These are phyloP conservation scores for Botrytis deweyae DNA, from an alignment of 2,329 filamentous ascomycete genomes.

Conservation along the genomic window DNA sequence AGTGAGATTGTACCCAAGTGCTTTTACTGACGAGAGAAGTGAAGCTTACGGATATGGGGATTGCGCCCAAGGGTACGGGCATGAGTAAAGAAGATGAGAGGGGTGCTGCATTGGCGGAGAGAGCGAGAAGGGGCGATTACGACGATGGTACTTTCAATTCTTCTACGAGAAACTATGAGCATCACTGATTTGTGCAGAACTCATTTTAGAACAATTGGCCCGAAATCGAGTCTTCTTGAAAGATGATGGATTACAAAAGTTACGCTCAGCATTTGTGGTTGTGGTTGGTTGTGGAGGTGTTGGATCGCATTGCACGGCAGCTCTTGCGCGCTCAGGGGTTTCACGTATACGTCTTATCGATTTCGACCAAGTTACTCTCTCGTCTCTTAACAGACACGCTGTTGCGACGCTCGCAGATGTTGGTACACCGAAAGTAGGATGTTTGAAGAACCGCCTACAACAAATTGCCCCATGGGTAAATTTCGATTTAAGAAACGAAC, in stretches of 20 bases:
- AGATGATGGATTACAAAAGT: slow-evolving; percentile 73
- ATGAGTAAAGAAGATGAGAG: slow-evolving; percentile 61
- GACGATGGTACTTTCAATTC: slow-evolving; percentile 48
- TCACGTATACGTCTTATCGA: slow-evolving; percentile 86
- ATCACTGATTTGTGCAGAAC: slow-evolving; percentile 51
- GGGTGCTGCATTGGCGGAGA: slow-evolving; percentile 56
- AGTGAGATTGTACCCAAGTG: neutral
- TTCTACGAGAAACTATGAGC: neutral
- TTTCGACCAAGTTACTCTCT: slow-evolving; percentile 96
- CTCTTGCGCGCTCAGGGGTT: slow-evolving; percentile 85
- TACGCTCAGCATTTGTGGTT: slow-evolving; percentile 80
- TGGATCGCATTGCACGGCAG: slow-evolving; percentile 84
- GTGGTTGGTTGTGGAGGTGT: slow-evolving; percentile 94
- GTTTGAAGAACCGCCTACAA: slow-evolving; percentile 74
- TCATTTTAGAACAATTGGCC: slow-evolving; percentile 92
- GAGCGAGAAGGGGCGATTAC: slow-evolving; percentile 63
- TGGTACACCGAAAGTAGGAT: slow-evolving; percentile 86
- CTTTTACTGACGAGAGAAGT: slow-evolving; percentile 42
- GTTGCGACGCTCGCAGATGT: slow-evolving; percentile 93
- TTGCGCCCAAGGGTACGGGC: slow-evolving; percentile 32
- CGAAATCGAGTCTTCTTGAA: slow-evolving; percentile 90
- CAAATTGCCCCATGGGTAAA: slow-evolving; percentile 89
- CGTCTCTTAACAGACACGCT: slow-evolving; percentile 92
- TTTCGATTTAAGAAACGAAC: slow-evolving; percentile 82
- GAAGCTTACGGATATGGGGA: slow-evolving; percentile 52